A percentile compares a stretch with the other conserved stretches of the same genome.
These are phyloP conservation scores for Apiospora phragmitis DNA, from an alignment of 2,329 filamentous ascomycete species.

Conservation along the genomic window DNA sequence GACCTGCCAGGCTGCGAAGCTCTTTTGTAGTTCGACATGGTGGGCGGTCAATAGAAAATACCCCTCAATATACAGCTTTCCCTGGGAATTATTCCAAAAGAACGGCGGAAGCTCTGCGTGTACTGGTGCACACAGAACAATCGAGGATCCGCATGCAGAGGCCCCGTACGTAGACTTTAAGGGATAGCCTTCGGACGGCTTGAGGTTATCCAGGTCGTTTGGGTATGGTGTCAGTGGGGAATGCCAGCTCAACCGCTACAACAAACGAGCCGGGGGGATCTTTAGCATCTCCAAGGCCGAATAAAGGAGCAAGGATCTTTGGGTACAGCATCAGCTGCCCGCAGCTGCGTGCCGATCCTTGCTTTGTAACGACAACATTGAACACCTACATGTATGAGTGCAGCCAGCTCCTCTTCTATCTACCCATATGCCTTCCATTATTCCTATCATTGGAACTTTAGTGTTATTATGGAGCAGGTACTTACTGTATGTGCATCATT, in stretches of 20 bases:
- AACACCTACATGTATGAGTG: not conserved
- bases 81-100: not conserved
- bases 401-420: not conserved
- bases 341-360: not conserved
- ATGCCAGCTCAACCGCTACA: not conserved
- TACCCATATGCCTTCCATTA: not conserved
- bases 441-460: no score
- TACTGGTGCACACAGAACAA: slow-evolving; percentile 7
- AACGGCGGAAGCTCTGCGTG: not conserved
- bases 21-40: slow-evolving; percentile 41
- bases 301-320: not conserved
- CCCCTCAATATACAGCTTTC: not conserved
- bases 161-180: not conserved
- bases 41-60: not conserved
- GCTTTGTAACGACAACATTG: not conserved
- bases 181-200: not conserved
- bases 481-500: not conserved
- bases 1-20: slow-evolving; percentile 36
- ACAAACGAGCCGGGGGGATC: not conserved
- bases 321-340: not conserved
- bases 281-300: not conserved
- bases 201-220: not conserved
- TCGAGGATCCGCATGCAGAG: not conserved
- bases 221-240: not conserved
- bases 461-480: no score